Evolutionary conservation across 2,329 filamentous ascomycete genomes (phyloP).

Genomic region (Chaetomiaceae sp.): DNA sequence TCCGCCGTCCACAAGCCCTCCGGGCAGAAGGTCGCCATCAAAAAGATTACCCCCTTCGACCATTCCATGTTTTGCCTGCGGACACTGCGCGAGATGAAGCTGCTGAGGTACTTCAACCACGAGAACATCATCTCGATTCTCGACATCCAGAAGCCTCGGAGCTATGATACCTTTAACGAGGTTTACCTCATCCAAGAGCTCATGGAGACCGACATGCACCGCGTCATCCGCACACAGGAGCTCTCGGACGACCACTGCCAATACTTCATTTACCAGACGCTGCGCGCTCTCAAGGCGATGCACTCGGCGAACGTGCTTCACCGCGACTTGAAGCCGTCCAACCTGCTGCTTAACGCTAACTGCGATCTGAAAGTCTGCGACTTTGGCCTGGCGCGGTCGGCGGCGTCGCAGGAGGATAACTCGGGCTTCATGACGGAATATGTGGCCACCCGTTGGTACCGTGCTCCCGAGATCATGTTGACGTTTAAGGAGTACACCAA

Average conservation of each 20-base stretch:
- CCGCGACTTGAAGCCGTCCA: slow-evolving; percentile 95
- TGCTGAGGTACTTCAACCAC: slow-evolving; percentile 97
- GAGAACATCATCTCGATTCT: slow-evolving; percentile 99
- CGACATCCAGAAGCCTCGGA: slow-evolving; percentile 96
- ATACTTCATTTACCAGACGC: slow-evolving; percentile 99
- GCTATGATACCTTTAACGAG: slow-evolving; percentile 93
- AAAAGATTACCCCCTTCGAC: slow-evolving; percentile 99
- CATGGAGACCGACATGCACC: slow-evolving; percentile 99
- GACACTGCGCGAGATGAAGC: slow-evolving; percentile 98
- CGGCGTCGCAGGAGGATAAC: slow-evolving; percentile 96
- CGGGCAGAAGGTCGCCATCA: slow-evolving; percentile 97
- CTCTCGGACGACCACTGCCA: slow-evolving; percentile 99
- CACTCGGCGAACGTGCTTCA: slow-evolving; percentile 98
- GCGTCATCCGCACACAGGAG: slow-evolving; percentile 97
- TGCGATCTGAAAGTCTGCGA: slow-evolving; percentile 99
- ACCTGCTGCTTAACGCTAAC: slow-evolving; percentile 94
- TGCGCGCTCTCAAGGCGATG: slow-evolving; percentile 97
- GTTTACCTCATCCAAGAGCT: slow-evolving; percentile 99
- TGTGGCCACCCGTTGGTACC: slow-evolving; percentile 97
- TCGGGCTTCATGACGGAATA: slow-evolving; percentile 99
- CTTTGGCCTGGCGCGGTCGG: slow-evolving; percentile 91
- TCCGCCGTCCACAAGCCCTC: slow-evolving; percentile 98
- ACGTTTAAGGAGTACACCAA: slow-evolving; percentile 99
- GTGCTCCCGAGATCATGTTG: slow-evolving; percentile 98
- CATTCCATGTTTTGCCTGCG: slow-evolving; percentile 98